A percentile compares a stretch with the other conserved stretches of the same genome.
Conservation (phyloP, 495 filamentous ascomycete species). For the Extremus antarcticus region DNA sequence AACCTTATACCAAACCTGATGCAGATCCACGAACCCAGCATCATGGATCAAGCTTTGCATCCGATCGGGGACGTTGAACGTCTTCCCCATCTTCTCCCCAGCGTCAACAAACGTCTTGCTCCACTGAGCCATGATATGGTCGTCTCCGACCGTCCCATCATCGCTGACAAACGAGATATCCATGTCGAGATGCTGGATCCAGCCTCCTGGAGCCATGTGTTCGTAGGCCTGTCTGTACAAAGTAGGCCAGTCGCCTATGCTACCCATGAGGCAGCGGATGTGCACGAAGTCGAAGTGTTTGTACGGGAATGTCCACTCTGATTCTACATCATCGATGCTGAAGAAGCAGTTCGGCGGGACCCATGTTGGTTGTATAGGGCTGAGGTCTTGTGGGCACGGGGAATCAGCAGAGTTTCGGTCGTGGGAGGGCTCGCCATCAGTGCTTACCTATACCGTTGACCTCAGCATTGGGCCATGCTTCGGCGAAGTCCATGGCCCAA, state of each 20-base stretch:
- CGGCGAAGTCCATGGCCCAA: slow-evolving; percentile 80
- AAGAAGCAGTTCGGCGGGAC: background rate
- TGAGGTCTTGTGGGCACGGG: too few relatives aligned
- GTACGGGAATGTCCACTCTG: background rate
- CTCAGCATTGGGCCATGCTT: slow-evolving; percentile 36
- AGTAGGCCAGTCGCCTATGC: background rate
- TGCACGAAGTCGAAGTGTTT: background rate
- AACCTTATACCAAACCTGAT: background rate
- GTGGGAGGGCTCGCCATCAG: too few relatives aligned
- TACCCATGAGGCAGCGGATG: background rate
- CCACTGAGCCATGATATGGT: background rate
- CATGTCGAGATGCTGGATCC: slow-evolving; percentile 36
- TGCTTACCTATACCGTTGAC: background rate
- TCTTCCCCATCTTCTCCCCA: background rate
- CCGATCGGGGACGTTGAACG: background rate
- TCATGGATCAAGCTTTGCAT: background rate
- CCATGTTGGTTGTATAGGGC: background rate
- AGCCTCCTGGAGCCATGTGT: background rate
- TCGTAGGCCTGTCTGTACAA: background rate
- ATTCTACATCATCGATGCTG: background rate
- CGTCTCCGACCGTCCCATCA: background rate
- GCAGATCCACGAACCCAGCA: background rate
- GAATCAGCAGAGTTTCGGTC: too few relatives aligned
- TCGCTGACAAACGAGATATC: slow-evolving; percentile 3
- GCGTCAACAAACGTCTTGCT: background rate